Evolutionary conservation across 139 green algal genomes (phyloP).

Genomic region (Raphidocelis subcapitata): DNA sequence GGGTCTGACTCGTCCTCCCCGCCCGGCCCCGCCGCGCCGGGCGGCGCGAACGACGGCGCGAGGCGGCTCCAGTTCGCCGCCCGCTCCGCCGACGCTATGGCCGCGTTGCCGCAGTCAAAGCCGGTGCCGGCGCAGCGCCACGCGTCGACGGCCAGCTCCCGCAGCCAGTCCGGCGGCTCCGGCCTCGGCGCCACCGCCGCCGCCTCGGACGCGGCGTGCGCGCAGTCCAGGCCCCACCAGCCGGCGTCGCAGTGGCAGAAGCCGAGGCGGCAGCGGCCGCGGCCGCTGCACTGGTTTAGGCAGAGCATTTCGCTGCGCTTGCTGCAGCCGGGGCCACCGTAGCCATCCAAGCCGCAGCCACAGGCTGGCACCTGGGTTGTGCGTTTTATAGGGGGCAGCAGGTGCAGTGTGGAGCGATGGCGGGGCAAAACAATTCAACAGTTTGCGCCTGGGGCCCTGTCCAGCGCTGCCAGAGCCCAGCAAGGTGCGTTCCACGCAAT

Average conservation of each 20-base stretch:
- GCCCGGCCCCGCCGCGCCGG: too few species aligned
- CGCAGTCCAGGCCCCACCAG: slow-evolving; percentile 68
- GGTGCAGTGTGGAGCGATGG: too few species aligned
- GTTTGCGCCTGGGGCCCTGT: too few species aligned
- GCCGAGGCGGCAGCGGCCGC: slow-evolving; percentile 48
- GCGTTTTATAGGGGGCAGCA: neutral
- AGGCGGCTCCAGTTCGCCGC: too few species aligned
- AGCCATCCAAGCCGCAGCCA: slow-evolving; percentile 38
- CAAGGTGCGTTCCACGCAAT: too few species aligned
- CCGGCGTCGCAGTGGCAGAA: slow-evolving; percentile 63
- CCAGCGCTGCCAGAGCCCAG: too few species aligned
- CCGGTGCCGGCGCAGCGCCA: neutral
- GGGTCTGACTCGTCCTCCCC: too few species aligned
- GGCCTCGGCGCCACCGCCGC: neutral
- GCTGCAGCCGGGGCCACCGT: slow-evolving; percentile 45
- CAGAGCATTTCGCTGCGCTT: slow-evolving; percentile 47
- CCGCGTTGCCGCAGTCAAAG: neutral
- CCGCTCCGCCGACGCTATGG: too few species aligned
- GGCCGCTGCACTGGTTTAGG: slow-evolving; percentile 57
- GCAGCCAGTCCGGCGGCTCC: neutral
- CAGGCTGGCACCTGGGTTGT: slow-evolving; percentile 7
- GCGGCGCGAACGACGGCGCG: too few species aligned
- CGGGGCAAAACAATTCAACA: too few species aligned
- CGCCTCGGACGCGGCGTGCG: slow-evolving; percentile 8
- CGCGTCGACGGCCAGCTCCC: neutral